Conservation (phyloP, 2,329 filamentous ascomycete species). For the Pyricularia pennisetigena region DNA sequence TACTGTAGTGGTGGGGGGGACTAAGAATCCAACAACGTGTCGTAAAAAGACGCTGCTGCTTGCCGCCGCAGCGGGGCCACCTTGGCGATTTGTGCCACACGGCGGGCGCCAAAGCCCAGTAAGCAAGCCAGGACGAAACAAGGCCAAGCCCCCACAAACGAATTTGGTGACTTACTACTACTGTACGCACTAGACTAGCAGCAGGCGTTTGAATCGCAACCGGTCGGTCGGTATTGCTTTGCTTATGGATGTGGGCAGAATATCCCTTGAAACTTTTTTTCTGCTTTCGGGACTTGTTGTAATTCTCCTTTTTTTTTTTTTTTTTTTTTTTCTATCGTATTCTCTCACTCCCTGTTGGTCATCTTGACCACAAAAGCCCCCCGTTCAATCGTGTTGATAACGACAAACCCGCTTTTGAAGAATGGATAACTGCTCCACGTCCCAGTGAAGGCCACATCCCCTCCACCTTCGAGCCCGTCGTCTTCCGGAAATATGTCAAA, state of each 20-base stretch:
- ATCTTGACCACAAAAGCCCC: slow-evolving; percentile 26
- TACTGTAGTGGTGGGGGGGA: not conserved
- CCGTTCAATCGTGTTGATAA: slow-evolving; percentile 39
- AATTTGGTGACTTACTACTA: not conserved
- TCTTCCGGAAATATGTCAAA: slow-evolving; percentile 39
- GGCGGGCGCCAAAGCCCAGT: not conserved
- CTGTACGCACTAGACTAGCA: not conserved
- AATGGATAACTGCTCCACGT: slow-evolving; percentile 35
- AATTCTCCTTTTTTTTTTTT: not conserved
- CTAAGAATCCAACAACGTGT: not conserved
- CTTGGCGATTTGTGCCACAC: not conserved
- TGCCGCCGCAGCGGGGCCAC: not conserved
- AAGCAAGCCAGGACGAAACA: not conserved
- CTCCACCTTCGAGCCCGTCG: slow-evolving; percentile 25
- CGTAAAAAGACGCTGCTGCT: not conserved
- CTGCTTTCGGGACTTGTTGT: not conserved
- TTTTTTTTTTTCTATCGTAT: no score
- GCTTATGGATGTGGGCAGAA: no score
- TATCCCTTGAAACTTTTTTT: not conserved
- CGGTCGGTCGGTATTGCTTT: not conserved
- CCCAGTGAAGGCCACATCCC: slow-evolving; percentile 25
- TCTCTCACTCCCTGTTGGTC: not conserved
- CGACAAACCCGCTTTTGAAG: slow-evolving; percentile 25
- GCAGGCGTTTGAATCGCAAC: not conserved
- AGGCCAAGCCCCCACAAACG: not conserved